These are phyloP conservation scores for Fusarium coffeatum DNA, from an alignment of 2,329 filamentous ascomycete species.

Conservation along the genomic window DNA sequence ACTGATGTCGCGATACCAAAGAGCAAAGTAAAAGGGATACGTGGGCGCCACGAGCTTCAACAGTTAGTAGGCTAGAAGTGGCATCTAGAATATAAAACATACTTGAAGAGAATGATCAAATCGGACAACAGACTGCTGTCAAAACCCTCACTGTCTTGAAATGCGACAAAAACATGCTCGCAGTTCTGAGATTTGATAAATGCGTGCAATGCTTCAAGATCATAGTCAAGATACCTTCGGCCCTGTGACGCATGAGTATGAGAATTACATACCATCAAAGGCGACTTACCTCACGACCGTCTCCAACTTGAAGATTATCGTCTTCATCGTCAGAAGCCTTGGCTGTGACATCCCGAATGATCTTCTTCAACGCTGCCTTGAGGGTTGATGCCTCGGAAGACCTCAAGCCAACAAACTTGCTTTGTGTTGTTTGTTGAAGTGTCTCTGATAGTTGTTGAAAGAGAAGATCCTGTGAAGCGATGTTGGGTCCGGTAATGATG, in stretches of 20 bases:
- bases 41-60: slow-evolving; percentile 72
- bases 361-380: slow-evolving; percentile 77
- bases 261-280: neutral
- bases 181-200: slow-evolving; percentile 66
- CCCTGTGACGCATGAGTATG: slow-evolving; percentile 56
- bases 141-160: slow-evolving; percentile 87
- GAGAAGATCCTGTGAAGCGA: slow-evolving; percentile 79
- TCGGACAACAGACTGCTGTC: slow-evolving; percentile 79
- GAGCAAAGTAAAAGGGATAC: slow-evolving; percentile 80
- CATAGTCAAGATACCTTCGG: slow-evolving; percentile 79
- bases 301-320: slow-evolving; percentile 62
- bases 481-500: slow-evolving; percentile 81
- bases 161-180: slow-evolving; percentile 74
- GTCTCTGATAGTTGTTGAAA: slow-evolving; percentile 75
- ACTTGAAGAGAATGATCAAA: slow-evolving; percentile 75
- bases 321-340: slow-evolving; percentile 64
- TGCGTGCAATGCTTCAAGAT: slow-evolving; percentile 76
- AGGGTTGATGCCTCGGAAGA: slow-evolving; percentile 79
- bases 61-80: slow-evolving; percentile 47
- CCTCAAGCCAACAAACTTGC: slow-evolving; percentile 73
- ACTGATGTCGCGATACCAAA: slow-evolving; percentile 86
- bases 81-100: slow-evolving; percentile 44
- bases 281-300: slow-evolving; percentile 60
- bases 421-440: slow-evolving; percentile 60
- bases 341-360: slow-evolving; percentile 74